phyloP scores from a whole-genome alignment of 805 yeast genomes.

The Suhomyces faveliae region DNA sequence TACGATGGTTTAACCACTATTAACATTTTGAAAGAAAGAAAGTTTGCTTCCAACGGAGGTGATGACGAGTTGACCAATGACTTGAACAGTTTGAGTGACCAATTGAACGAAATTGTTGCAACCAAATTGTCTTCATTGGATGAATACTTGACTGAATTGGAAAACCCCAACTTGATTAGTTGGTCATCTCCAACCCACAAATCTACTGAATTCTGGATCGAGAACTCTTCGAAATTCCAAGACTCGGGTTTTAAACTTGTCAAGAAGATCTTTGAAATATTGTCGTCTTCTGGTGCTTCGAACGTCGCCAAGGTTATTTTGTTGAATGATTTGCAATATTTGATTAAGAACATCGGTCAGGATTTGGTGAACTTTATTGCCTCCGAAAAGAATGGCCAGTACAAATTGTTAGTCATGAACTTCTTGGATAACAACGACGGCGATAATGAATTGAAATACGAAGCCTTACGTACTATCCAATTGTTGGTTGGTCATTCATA shows the following conservation, averaged over 20 bases:
- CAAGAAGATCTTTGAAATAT: conserved; percentile 55
- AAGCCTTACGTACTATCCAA: conserved; percentile 95
- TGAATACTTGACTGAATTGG: conserved; percentile 83
- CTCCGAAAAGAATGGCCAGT: conserved; percentile 48
- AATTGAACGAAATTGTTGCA: conserved; percentile 70
- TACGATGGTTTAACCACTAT: conserved; percentile 73
- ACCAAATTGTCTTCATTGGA: conserved; percentile 82
- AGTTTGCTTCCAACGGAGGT: conserved; percentile 65
- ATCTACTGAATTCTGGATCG: conserved; percentile 86
- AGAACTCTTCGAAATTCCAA: conserved; percentile 73
- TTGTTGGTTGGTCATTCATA: conserved; percentile 83
- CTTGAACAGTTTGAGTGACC: conserved; percentile 54
- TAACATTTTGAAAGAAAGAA: conserved; percentile 72
- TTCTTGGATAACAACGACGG: conserved; percentile 65
- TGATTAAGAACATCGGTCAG: conserved; percentile 40
- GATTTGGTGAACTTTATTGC: conserved; percentile 38
- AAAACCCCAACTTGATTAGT: conserved; percentile 75
- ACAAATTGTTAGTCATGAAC: conserved; percentile 79
- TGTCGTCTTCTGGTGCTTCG: conserved; percentile 32
- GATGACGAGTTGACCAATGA: conserved; percentile 87
- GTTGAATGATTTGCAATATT: conserved; percentile 43
- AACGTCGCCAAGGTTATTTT: conserved; percentile 31
- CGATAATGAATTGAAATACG: conserved; percentile 87
- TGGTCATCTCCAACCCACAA: conserved; percentile 83
- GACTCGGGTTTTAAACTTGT: conserved; percentile 73